Percentiles rank a stretch among this genome's conserved stretches.
Conservation (phyloP, 2,329 filamentous ascomycete genomes). For the Colletotrichum cuscutae region DNA sequence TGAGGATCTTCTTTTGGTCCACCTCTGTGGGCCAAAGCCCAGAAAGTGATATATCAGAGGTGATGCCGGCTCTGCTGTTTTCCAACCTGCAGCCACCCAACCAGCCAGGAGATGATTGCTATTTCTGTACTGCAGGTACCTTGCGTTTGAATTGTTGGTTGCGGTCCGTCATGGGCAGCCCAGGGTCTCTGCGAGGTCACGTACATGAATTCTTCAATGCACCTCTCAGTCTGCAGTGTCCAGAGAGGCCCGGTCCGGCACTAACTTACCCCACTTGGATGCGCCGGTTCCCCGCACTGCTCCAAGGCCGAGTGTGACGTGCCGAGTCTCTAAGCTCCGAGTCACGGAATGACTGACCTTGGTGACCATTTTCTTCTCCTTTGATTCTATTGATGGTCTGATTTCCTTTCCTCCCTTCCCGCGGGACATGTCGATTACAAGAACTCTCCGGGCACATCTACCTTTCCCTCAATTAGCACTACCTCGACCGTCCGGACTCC, state of each 20-base stretch:
- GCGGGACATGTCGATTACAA: constrained; percentile 12
- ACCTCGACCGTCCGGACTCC: neutral
- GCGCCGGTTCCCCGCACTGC: constrained; percentile 5
- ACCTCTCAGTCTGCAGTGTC: neutral
- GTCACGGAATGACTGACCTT: neutral
- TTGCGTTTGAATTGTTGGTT: neutral
- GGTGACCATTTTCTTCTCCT: neutral
- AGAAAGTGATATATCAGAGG: neutral
- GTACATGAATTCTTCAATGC: neutral
- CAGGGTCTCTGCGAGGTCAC: neutral
- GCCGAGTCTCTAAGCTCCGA: neutral
- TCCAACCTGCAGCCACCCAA: neutral
- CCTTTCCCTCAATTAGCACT: neutral
- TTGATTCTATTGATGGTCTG: neutral
- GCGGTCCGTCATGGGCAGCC: neutral
- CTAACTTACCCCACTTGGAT: neutral
- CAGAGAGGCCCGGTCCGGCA: neutral
- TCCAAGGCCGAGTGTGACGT: neutral
- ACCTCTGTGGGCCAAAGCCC: neutral
- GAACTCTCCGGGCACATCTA: neutral
- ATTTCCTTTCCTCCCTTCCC: neutral
- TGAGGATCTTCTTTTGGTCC: neutral
- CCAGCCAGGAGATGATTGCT: neutral
- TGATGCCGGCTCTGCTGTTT: neutral
- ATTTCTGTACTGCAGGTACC: neutral